Evolutionary conservation across 2,329 filamentous ascomycete genomes (phyloP).

Genomic region (Aspergillus cejpii): DNA sequence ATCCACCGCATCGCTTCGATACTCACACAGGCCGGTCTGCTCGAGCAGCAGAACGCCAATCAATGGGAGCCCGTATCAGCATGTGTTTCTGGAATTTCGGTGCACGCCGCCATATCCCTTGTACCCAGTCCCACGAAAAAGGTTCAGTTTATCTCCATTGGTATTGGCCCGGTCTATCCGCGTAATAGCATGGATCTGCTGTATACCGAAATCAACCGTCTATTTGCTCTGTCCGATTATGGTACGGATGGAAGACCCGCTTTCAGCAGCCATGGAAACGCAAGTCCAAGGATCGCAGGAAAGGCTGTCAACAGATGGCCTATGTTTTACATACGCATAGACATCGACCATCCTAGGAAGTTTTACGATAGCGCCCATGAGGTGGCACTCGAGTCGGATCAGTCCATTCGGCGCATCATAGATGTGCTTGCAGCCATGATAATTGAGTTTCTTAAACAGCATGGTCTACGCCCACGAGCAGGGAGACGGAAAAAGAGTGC

Average conservation of each 20-base stretch:
- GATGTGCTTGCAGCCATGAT: constrained; percentile 64
- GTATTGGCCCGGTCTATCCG: constrained; percentile 58
- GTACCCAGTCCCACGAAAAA: constrained; percentile 63
- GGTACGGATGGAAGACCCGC: constrained; percentile 51
- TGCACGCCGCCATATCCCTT: constrained; percentile 66
- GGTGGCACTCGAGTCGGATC: constrained; percentile 28
- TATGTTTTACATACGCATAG: constrained; percentile 76
- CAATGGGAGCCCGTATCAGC: constrained; percentile 68
- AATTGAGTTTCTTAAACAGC: constrained; percentile 65
- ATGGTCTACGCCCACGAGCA: constrained; percentile 58
- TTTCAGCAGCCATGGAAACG: constrained; percentile 32
- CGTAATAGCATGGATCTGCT: constrained; percentile 57
- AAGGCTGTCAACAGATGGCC: constrained; percentile 77
- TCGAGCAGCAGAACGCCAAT: constrained; percentile 46
- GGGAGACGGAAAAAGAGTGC: constrained; percentile 15
- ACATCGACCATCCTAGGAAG: constrained; percentile 40
- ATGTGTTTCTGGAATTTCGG: constrained; percentile 52
- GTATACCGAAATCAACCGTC: constrained; percentile 68
- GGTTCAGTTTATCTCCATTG: constrained; percentile 75
- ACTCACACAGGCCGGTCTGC: constrained; percentile 60
- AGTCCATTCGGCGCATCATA: constrained; percentile 50
- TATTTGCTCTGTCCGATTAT: constrained; percentile 73
- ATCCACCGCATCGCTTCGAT: constrained; percentile 44
- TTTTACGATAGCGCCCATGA: constrained; percentile 37
- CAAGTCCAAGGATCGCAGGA: constrained; percentile 46